Evolutionary conservation across 768 basidiomycete genomes (phyloP), one percentile per base, ranked within the genome.

Genomic region (Grammothele lineata): DNA sequence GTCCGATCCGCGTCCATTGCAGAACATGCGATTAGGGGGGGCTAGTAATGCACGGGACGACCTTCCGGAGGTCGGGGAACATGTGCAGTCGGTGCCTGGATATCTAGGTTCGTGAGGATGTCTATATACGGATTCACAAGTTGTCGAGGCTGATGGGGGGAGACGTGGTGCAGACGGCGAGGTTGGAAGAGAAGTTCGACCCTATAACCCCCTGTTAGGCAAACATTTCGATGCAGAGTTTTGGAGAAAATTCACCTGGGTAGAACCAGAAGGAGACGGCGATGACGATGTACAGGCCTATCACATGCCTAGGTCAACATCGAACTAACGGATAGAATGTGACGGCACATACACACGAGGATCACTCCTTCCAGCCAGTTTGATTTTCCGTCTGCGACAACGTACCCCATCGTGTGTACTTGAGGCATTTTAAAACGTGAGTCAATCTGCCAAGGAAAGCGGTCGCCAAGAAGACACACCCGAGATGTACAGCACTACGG

Each of bases 311-410:
- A n/a, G n/a, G n/a, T n/a, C n/a, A n/a, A n/a, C n/a, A n/a, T n/a
- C n/a, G n/a, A n/a, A n/a, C n/a, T n/a, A n/a, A n/a, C n/a, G n/a
- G n/a, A n/a, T n/a, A n/a, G n/a, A n/a, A n/a, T n/a, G n/a, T n/a
- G n/a, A n/a, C n/a, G 25, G 22, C 6, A 62, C 70, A 39, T 53
- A 77, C 83, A 80, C 47, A 90, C 78, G n/a, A 91, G 73, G 46
- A 90, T 81, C 56, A 82, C 65, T 19, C 90, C 91, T 65, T 95
- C 92, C n/a, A 96, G 72, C 83, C 92, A 96, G 63, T 94, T 95
- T 23, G 85, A 88, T 60, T 81, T 87, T 11, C 92, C 92, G 56
- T 96, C 94, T 40, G 81, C 77, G 5, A 94, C 78, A 18, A 85
- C 83, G 58, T 88, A 90, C 59, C 87, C 89, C 65, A 95, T 89